phyloP scores from a whole-genome alignment of 495 filamentous ascomycete genomes.

The Penicillium verhagenii region DNA sequence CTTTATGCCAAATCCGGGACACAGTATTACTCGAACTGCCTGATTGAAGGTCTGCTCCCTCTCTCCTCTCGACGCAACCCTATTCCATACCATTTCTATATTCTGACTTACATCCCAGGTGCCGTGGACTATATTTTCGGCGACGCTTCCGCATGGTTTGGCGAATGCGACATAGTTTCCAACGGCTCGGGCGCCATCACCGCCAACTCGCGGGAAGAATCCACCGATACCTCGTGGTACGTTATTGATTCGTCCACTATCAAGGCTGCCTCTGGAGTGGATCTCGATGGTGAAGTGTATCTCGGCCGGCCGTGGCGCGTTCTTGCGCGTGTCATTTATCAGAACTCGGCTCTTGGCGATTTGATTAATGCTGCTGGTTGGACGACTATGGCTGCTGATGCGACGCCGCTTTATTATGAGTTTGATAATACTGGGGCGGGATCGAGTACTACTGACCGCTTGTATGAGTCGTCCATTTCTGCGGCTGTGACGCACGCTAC shows the following conservation, averaged over 20 bases:
- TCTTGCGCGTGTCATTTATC: conserved; percentile 64
- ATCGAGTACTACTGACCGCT: conserved; percentile 51
- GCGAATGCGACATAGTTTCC: conserved; percentile 57
- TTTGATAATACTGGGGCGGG: conserved; percentile 59
- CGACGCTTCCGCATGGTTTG: conserved; percentile 63
- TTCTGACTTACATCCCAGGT: conserved; percentile 10
- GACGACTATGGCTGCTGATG: conserved; percentile 49
- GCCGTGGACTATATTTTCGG: conserved; percentile 67
- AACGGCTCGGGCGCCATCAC: conserved; percentile 50
- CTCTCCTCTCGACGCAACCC: too few relatives aligned
- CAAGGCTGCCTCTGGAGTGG: conserved; percentile 44
- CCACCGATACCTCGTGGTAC: conserved; percentile 57
- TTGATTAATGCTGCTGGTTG: conserved; percentile 65
- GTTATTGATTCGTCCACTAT: conserved; percentile 60
- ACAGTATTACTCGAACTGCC: conserved; percentile 56
- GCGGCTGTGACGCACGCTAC: conserved; percentile 45
- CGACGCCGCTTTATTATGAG: conserved; percentile 53
- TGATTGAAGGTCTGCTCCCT: conserved; percentile 47
- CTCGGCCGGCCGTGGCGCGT: conserved; percentile 67
- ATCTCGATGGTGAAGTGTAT: conserved; percentile 54
- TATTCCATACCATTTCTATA: too few relatives aligned
- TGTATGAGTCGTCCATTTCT: conserved; percentile 51
- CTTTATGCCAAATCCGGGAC: conserved; percentile 55
- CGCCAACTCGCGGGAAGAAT: conserved; percentile 56
- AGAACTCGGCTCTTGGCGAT: conserved; percentile 51